A percentile compares a stretch with the other conserved stretches of the same genome.
phyloP scores from a whole-genome alignment of 2,329 filamentous ascomycete species.

The Fusarium sp. region DNA sequence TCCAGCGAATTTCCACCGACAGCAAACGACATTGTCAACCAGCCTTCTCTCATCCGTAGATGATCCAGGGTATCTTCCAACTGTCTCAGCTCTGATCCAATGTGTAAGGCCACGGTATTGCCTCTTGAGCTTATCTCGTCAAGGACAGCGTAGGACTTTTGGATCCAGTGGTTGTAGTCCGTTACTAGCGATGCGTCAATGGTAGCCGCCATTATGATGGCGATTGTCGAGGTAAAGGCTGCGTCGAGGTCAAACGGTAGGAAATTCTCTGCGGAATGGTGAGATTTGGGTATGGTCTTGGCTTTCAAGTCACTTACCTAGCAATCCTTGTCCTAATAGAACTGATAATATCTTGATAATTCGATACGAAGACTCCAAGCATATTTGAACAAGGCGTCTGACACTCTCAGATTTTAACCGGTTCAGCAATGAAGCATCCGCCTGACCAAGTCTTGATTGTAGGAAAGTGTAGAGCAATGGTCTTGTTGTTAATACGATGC shows the following conservation, averaged over 20 bases:
- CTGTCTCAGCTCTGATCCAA: conserved; percentile 15
- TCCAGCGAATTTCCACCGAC: background rate
- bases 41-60: background rate
- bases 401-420: background rate
- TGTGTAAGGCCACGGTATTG: conserved; percentile 57
- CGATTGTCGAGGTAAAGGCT: conserved; percentile 45
- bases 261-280: background rate
- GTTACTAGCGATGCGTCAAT: conserved; percentile 50
- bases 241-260: background rate
- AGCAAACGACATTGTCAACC: background rate
- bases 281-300: fast-evolving
- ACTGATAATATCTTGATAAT: background rate
- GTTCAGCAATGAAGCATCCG: background rate
- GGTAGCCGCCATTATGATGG: conserved; percentile 52
- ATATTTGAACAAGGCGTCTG: background rate
- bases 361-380: background rate
- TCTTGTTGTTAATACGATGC: background rate
- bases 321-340: background rate
- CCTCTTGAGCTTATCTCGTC: conserved; percentile 59
- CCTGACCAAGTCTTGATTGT: background rate
- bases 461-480: background rate
- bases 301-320: background rate
- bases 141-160: conserved; percentile 55
- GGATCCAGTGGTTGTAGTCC: conserved; percentile 50
- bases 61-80: background rate